Percentiles rank a stretch among this genome's conserved stretches.
These are phyloP conservation scores for Ophiostoma quercus DNA, from an alignment of 2,329 filamentous ascomycete species.

Conservation along the genomic window DNA sequence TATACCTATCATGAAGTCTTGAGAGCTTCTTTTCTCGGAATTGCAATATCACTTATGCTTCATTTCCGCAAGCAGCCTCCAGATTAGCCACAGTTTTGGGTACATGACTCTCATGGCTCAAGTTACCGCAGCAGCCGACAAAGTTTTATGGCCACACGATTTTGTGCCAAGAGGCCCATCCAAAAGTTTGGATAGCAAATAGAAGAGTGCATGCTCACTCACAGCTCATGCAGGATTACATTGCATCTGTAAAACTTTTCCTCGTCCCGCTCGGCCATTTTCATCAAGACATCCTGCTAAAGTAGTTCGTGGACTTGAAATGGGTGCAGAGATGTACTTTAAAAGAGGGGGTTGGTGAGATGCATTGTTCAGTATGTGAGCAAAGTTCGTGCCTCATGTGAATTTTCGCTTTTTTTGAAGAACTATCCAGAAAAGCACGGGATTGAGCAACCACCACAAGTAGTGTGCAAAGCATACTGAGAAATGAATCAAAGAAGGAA, in stretches of 20 bases:
- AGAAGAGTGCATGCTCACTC: not conserved
- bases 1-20: not conserved
- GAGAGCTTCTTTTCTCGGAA: not conserved
- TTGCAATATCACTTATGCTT: not conserved
- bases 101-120: not conserved
- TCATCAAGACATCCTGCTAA: not conserved
- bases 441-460: not conserved
- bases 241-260: not conserved
- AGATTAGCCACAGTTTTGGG: not conserved
- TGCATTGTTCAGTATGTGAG: not conserved
- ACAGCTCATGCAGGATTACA: not conserved
- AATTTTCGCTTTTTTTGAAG: too few relatives aligned
- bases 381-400: too few relatives aligned
- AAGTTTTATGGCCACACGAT: not conserved
- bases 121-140: conserved; percentile 2
- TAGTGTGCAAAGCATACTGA: not conserved
- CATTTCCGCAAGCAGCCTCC: not conserved
- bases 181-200: not conserved
- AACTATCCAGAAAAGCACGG: too few relatives aligned
- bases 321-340: not conserved
- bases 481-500: not conserved
- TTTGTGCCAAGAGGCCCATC: not conserved
- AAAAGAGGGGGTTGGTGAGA: not conserved
- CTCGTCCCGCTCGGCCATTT: not conserved
- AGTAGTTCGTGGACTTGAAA: not conserved